Percentiles rank a stretch among this genome's conserved stretches.
phyloP scores from a whole-genome alignment of 179 eudicot species.

The Amaranthus tricolor region DNA sequence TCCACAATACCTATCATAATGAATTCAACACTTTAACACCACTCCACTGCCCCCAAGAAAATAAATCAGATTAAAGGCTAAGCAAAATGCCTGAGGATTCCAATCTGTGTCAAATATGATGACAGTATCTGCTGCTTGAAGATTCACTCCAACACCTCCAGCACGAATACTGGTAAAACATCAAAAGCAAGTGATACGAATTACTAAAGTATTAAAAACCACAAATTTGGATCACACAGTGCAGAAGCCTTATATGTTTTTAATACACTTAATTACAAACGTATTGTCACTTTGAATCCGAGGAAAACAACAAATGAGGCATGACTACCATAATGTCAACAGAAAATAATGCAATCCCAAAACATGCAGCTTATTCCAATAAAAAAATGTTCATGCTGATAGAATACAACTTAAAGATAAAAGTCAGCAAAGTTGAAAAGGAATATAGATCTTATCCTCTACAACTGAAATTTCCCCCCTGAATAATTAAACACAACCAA shows the following conservation, averaged over 20 bases:
- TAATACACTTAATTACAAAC: not conserved
- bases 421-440: no score
- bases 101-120: constrained; percentile 99
- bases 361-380: no score
- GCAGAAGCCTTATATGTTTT: not conserved
- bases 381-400: no score
- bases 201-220: not conserved
- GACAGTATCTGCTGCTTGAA: constrained; percentile 99
- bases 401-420: no score
- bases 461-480: no score
- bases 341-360: no score
- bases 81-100: constrained; percentile 86
- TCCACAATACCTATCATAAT: constrained; percentile 5
- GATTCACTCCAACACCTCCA: constrained; percentile 99
- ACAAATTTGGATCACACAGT: not conserved
- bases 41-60: not conserved
- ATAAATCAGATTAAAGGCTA: not conserved
- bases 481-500: no score
- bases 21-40: no score
- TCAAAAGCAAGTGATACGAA: constrained; percentile 2
- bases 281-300: not conserved
- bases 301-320: not conserved
- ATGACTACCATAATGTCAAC: not conserved
- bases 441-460: no score
- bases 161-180: constrained; percentile 78